Evolutionary conservation across 345 rosid species (phyloP).

Genomic region (Eucalyptus dawsonii): DNA sequence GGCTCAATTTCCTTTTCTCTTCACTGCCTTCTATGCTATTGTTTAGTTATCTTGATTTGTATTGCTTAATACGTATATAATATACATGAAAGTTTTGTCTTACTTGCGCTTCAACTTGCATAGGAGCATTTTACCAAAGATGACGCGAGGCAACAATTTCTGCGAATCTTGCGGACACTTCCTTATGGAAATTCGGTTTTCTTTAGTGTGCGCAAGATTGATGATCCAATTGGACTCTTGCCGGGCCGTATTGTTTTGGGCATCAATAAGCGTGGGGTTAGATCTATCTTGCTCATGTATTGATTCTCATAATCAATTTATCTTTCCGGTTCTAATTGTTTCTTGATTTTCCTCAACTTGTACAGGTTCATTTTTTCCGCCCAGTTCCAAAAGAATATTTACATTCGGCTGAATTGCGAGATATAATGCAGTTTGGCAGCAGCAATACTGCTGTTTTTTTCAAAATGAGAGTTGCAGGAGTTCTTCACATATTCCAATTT

Average conservation of each 20-base stretch:
- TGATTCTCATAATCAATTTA: background rate
- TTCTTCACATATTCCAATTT: constrained; percentile 93
- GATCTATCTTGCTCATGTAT: constrained; percentile 1
- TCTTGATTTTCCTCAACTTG: background rate
- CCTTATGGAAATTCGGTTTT: constrained; percentile 95
- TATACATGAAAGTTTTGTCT: background rate
- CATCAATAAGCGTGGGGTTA: constrained; percentile 94
- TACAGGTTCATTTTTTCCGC: constrained; percentile 89
- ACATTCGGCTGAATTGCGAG: constrained; percentile 93
- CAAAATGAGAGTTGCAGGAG: constrained; percentile 99
- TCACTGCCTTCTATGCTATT: background rate
- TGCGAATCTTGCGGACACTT: constrained; percentile 65
- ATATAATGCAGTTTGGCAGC: constrained; percentile 98
- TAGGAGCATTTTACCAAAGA: constrained; percentile 90
- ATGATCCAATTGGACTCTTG: constrained; percentile 96
- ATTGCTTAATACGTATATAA: background rate
- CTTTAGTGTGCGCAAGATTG: constrained; percentile 88
- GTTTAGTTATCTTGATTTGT: background rate
- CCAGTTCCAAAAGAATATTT: constrained; percentile 96
- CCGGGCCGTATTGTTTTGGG: constrained; percentile 92
- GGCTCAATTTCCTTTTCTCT: background rate
- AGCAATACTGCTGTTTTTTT: constrained; percentile 97
- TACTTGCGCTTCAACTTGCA: background rate
- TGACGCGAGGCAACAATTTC: constrained; percentile 93
- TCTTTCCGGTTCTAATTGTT: background rate